Percentiles rank a stretch among this genome's conserved stretches.
These are phyloP conservation scores for Silene coronaria DNA, from an alignment of 179 eudicot genomes.

Conservation along the genomic window DNA sequence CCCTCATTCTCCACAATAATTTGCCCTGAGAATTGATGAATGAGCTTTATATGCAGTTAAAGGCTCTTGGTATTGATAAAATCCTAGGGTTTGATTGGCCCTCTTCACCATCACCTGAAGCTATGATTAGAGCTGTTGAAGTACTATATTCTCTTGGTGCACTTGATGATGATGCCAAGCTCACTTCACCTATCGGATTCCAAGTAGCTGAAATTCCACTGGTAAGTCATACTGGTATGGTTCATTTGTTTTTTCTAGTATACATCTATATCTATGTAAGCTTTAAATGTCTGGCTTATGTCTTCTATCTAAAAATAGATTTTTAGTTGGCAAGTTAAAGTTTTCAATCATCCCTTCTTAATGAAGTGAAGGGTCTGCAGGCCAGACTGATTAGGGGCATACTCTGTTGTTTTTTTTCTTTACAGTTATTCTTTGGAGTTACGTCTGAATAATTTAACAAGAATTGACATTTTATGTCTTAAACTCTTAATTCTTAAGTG, in stretches of 20 bases:
- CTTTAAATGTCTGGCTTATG: too few relatives aligned
- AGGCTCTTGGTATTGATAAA: conserved; percentile 93
- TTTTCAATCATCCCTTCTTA: background rate
- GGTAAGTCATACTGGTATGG: conserved; percentile 35
- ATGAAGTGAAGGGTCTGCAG: background rate
- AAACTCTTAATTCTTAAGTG: background rate
- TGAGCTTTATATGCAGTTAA: conserved; percentile 48
- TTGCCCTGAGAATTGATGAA: background rate
- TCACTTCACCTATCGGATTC: conserved; percentile 90
- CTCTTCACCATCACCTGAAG: conserved; percentile 88
- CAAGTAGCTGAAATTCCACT: conserved; percentile 93
- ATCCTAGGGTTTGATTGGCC: conserved; percentile 97
- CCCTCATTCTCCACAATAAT: background rate
- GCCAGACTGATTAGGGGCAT: background rate
- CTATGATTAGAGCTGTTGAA: conserved; percentile 96
- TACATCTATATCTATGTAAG: background rate
- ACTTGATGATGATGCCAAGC: conserved; percentile 94
- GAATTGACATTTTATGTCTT: background rate
- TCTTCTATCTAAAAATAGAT: background rate
- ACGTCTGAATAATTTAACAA: background rate
- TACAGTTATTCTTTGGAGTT: background rate
- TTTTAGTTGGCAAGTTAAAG: background rate
- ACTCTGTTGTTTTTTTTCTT: background rate
- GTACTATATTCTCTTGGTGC: conserved; percentile 88
- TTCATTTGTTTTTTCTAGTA: background rate